Evolutionary conservation across 2,329 filamentous ascomycete species (phyloP), one percentile per base, ranked within the genome.

Genomic region (Phaeophleospora eucalypticola): DNA sequence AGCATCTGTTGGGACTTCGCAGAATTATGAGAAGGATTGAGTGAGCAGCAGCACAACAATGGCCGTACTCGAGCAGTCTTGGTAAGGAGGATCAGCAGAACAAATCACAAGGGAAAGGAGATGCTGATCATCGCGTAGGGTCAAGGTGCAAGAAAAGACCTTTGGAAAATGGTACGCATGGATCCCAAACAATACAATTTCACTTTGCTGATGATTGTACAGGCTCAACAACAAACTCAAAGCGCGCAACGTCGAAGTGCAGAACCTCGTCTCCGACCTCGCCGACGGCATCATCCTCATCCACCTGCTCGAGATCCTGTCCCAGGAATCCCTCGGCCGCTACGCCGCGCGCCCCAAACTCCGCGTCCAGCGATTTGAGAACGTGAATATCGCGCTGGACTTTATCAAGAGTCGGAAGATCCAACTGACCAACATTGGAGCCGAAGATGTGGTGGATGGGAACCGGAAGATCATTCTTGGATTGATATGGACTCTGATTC

Each of bases 381-480:
- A 98, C 79, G 91, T 93, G 68, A 97, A 97, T 74, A 84, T 90
- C 59, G 88, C 89, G 41, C 82, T 98, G 52, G 84, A 96, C 69
- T 98, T 93, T 63, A 89, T 98, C 73, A 94, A 87, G 65, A 83
- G 82, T 48, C 78, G 89, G 59, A 79, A 89, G 62, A 97, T 98
- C 54, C 91, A 95, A 68, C 88, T 98, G 84, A 96, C 89, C 58
- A 98, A 98, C 60, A 97, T 97, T 62, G 93, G 93, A 43, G 93
- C 93, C 6, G 93, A 97, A 70, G 93, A 98, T 77, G 88, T 98
- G 18, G 93, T 98, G 21, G 91, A 98, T 68, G 93, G 93, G 29
- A 98, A 97, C 69, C 81, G 87, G 59, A 98, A 97, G 77, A 96
- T 98, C 64, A 95, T 97, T 50, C 77, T 98, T 21, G 93, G 93